phyloP scores from a whole-genome alignment of 2,329 filamentous ascomycete species.

The Shiraia sp. region DNA sequence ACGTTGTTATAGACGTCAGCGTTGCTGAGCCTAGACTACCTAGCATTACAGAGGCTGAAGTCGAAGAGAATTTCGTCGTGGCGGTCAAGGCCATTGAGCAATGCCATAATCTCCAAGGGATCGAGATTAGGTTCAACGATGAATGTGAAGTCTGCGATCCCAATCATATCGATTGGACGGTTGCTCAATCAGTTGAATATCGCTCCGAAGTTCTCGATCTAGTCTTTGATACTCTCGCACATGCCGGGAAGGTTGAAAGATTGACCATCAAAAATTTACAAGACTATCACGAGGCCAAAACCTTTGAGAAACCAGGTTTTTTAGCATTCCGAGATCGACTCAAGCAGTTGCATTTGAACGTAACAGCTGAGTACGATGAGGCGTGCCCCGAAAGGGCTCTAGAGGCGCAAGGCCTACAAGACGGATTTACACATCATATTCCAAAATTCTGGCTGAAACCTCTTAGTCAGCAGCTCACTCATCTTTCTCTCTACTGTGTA shows the following conservation, averaged over 20 bases:
- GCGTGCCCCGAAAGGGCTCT: conserved; percentile 15
- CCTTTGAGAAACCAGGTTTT: conserved; percentile 19
- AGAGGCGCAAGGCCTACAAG: conserved; percentile 7
- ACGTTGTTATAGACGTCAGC: too few species aligned
- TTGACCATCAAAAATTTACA: conserved; percentile 30
- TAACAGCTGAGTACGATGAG: conserved; percentile 21
- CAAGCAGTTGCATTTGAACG: conserved; percentile 17
- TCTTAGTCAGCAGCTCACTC: conserved; percentile 22
- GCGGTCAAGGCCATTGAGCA: conserved; percentile 1
- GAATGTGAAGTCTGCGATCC: conserved; percentile 5
- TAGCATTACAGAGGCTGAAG: conserved; percentile 7
- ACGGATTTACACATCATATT: conserved; percentile 23
- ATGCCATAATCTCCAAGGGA: conserved; percentile 6
- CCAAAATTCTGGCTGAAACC: conserved; percentile 25
- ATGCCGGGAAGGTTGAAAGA: conserved; percentile 5
- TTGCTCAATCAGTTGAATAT: conserved; percentile 11
- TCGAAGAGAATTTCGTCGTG: conserved; percentile 5
- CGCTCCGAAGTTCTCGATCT: conserved; percentile 8
- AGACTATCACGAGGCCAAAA: conserved; percentile 7
- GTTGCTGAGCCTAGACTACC: too few species aligned
- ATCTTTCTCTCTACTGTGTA: conserved; percentile 46
- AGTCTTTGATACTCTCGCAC: conserved; percentile 5
- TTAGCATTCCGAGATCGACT: conserved; percentile 13
- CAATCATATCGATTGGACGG: neutral
- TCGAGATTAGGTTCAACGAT: conserved; percentile 14